Evolutionary conservation across 2,329 filamentous ascomycete genomes (phyloP).

Genomic region (Botrytis galanthina): DNA sequence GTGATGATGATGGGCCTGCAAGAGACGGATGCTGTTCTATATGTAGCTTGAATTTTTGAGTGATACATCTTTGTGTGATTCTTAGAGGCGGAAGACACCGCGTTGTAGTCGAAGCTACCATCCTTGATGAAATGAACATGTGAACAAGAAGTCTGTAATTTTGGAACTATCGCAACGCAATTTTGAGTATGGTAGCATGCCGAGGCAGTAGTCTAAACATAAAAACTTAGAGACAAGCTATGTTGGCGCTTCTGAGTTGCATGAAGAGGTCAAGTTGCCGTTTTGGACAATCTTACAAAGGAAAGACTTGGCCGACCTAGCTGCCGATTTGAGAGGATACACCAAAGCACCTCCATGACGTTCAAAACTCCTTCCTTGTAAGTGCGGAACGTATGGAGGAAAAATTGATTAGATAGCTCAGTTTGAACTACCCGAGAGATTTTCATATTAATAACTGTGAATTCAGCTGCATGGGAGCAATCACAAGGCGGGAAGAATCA

Average conservation of each 20-base stretch:
- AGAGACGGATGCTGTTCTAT: neutral
- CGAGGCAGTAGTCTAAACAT: neutral
- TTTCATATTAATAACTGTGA: neutral
- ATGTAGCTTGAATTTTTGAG: neutral
- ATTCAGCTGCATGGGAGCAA: neutral
- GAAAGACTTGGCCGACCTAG: neutral
- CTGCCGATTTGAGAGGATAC: neutral
- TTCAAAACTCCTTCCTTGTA: neutral
- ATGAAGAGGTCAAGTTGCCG: no score
- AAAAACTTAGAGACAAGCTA: neutral
- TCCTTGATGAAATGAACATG: neutral
- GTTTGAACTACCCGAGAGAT: neutral
- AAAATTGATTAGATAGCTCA: neutral
- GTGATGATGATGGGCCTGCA: neutral
- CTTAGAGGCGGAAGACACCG: no score
- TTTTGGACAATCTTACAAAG: neutral
- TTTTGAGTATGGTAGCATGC: neutral
- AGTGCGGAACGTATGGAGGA: neutral
- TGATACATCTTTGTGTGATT: neutral
- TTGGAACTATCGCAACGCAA: neutral
- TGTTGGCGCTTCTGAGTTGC: neutral
- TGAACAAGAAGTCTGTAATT: neutral
- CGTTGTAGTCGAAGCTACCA: neutral
- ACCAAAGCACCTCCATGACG: neutral
- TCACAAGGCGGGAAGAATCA: neutral